Evolutionary conservation across 176 grass and related monocot genomes (phyloP).

Genomic region (Avena eriantha): DNA sequence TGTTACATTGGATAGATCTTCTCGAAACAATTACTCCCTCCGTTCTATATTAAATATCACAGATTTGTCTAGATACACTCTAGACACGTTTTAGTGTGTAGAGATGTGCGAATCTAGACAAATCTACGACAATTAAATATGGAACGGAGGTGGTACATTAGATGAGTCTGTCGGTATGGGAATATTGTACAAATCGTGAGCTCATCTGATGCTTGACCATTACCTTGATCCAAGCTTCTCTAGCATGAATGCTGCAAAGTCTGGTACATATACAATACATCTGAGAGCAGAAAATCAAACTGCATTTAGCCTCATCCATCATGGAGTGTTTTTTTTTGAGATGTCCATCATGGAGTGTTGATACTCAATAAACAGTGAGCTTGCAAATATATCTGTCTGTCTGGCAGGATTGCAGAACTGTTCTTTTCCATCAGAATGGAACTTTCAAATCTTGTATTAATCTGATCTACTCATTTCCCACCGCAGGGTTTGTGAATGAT

Average conservation of each 20-base stretch:
- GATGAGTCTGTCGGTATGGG: not conserved
- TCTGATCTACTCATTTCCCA: constrained; percentile 7
- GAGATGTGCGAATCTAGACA: too few relatives aligned
- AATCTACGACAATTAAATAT: too few relatives aligned
- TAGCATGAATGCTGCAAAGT: not conserved
- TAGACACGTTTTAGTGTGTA: too few relatives aligned
- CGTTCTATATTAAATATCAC: too few relatives aligned
- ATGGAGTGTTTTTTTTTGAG: too few relatives aligned
- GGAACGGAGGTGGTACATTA: too few relatives aligned
- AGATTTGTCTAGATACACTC: too few relatives aligned
- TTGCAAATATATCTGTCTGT: not conserved
- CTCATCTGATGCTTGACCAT: not conserved
- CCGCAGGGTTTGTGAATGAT: not conserved
- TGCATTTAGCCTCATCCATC: not conserved
- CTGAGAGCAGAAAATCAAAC: not conserved
- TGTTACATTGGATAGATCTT: not conserved
- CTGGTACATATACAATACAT: not conserved
- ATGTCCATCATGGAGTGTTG: too few relatives aligned
- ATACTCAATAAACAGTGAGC: not conserved
- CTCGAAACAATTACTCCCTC: not conserved
- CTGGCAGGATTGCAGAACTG: not conserved
- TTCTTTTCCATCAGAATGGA: not conserved
- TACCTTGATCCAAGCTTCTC: not conserved
- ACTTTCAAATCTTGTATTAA: not conserved
- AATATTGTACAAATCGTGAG: not conserved